A percentile compares a stretch with the other conserved stretches of the same genome.
phyloP scores from a whole-genome alignment of 2,329 filamentous ascomycete genomes.

The Sporothrix brunneoviolacea region DNA sequence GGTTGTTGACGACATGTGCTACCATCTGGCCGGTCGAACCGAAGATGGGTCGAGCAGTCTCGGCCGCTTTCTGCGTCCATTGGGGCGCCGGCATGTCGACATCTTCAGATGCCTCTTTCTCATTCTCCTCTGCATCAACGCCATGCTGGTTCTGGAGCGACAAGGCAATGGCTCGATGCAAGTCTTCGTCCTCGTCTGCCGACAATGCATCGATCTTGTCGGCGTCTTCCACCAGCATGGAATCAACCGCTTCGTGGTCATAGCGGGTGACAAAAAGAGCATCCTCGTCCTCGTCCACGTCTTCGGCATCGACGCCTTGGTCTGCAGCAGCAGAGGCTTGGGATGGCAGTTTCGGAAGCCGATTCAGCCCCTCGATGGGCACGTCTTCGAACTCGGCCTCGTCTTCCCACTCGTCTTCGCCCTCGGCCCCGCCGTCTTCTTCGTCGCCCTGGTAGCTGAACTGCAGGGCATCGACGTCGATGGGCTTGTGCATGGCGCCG shows the following conservation, averaged over 20 bases:
- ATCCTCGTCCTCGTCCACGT: constrained; percentile 44
- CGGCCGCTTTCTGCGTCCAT: constrained; percentile 51
- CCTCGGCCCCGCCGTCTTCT: constrained; percentile 56
- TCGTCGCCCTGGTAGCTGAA: constrained; percentile 51
- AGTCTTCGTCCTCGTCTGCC: constrained; percentile 49
- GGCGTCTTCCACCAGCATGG: constrained; percentile 21
- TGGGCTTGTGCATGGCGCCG: constrained; percentile 77
- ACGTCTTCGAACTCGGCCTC: constrained; percentile 81
- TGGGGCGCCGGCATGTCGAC: constrained; percentile 46
- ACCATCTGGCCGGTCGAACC: constrained; percentile 54
- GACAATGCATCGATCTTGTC: constrained; percentile 23
- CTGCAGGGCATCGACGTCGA: constrained; percentile 72
- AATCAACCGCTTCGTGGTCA: constrained; percentile 24
- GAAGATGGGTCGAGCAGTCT: constrained; percentile 44
- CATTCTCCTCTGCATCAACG: constrained; percentile 24
- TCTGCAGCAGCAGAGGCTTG: constrained; percentile 22
- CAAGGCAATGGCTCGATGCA: constrained; percentile 75
- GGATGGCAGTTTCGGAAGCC: constrained; percentile 58
- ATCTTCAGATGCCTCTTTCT: constrained; percentile 31
- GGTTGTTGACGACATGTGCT: constrained; percentile 67
- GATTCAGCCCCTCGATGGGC: constrained; percentile 81
- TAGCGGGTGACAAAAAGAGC: constrained; percentile 48
- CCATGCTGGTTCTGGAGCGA: constrained; percentile 64
- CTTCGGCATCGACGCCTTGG: no score
- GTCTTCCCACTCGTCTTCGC: constrained; percentile 60